phyloP scores from a whole-genome alignment of 139 green algal species.

The Spirogloea muscicola region DNA sequence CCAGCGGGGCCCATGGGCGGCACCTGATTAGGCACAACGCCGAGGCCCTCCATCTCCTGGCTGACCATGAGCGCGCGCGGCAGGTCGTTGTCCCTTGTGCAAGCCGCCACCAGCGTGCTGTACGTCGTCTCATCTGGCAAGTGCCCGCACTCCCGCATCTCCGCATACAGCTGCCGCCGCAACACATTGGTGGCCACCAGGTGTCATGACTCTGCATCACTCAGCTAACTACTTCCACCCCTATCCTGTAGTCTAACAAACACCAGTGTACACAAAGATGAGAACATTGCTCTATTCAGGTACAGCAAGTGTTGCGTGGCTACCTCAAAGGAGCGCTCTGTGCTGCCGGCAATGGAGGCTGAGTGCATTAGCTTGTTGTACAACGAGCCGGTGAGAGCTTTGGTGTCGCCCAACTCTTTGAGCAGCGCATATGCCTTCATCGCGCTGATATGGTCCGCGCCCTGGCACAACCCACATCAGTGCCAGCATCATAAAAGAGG shows the following conservation, averaged over 20 bases:
- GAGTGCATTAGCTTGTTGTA: constrained; percentile 29
- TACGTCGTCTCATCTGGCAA: constrained; percentile 5
- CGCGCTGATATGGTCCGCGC: not conserved
- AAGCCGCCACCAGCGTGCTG: constrained; percentile 5
- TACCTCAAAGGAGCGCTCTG: constrained; percentile 6
- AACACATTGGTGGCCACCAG: too few relatives aligned
- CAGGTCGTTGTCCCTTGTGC: not conserved
- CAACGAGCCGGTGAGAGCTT: not conserved
- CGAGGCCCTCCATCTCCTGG: constrained; percentile 4
- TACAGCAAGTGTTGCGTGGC: not conserved
- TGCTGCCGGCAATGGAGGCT: not conserved
- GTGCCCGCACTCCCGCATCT: not conserved
- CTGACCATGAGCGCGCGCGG: not conserved
- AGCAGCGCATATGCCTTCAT: not conserved
- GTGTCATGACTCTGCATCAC: too few relatives aligned
- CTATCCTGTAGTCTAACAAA: too few relatives aligned
- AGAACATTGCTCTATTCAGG: too few relatives aligned
- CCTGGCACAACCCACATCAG: too few relatives aligned
- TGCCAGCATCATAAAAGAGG: too few relatives aligned
- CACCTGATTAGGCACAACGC: constrained; percentile 8
- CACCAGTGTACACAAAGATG: too few relatives aligned
- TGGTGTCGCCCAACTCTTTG: not conserved
- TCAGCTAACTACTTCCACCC: too few relatives aligned
- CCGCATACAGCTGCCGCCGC: constrained; percentile 14
- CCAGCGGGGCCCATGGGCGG: too few relatives aligned